Percentiles rank a stretch among this genome's conserved stretches.
Conservation (phyloP, 352 stramenopile genomes). For the Globisporangium cederbergense region DNA sequence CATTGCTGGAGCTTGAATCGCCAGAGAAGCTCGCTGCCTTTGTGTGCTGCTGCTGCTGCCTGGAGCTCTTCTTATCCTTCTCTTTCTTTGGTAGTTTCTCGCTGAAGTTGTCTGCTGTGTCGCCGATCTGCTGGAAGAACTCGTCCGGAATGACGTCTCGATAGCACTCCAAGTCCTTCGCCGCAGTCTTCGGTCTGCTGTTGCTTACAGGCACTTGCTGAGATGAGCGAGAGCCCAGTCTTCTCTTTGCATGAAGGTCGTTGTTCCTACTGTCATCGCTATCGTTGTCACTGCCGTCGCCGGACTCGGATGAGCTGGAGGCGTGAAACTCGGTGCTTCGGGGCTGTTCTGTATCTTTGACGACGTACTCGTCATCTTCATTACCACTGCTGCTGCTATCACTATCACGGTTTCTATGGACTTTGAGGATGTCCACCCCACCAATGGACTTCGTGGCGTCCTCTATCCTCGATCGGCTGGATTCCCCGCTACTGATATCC, state of each 20-base stretch:
- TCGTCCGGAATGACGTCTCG: constrained; percentile 46
- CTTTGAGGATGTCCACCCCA: constrained; percentile 18
- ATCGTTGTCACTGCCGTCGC: constrained; percentile 17
- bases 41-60: constrained; percentile 4
- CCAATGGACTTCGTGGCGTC: background rate
- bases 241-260: background rate
- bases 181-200: constrained; percentile 46
- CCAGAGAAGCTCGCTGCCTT: background rate
- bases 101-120: background rate
- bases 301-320: constrained; percentile 54
- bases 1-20: background rate
- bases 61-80: background rate
- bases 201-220: constrained; percentile 7
- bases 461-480: constrained; percentile 3
- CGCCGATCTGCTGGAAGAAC: constrained; percentile 45
- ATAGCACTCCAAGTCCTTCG: constrained; percentile 54
- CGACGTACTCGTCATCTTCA: constrained; percentile 54
- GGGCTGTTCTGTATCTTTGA: constrained; percentile 45
- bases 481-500: background rate
- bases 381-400: background rate
- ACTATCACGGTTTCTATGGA: constrained; percentile 7
- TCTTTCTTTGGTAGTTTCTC: background rate
- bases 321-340: constrained; percentile 51
- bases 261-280: constrained; percentile 14
- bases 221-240: background rate